These are phyloP conservation scores for Nannizzia gypsea DNA, from an alignment of 2,329 filamentous ascomycete genomes.

Conservation along the genomic window DNA sequence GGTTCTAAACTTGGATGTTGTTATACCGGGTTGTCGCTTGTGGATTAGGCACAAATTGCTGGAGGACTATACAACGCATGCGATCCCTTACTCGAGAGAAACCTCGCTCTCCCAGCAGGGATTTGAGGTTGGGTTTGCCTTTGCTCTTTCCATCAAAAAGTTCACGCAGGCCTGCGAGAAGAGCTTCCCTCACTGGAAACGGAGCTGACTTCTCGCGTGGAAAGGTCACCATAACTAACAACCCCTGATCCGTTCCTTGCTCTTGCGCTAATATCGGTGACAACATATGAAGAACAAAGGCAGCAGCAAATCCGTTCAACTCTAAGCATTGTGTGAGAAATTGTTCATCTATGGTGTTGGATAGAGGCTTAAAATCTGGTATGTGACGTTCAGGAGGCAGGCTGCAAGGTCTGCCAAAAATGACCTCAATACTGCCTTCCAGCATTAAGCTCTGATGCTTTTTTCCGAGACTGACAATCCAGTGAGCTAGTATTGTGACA, in stretches of 20 bases:
- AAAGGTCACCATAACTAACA: neutral
- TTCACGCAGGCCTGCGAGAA: neutral
- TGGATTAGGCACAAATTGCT: no score
- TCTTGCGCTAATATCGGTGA: neutral
- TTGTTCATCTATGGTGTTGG: neutral
- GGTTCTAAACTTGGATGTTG: neutral
- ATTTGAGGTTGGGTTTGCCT: neutral
- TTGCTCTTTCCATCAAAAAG: neutral
- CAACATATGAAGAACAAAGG: neutral
- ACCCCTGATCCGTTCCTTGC: neutral
- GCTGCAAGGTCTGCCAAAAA: neutral
- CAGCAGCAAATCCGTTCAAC: neutral
- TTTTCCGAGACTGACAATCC: constrained; percentile 44
- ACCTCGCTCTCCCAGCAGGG: neutral
- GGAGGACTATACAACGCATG: neutral
- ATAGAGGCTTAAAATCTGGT: neutral
- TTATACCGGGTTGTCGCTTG: neutral
- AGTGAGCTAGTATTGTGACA: constrained; percentile 40
- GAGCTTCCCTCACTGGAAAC: neutral
- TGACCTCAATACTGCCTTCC: constrained; percentile 1
- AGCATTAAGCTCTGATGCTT: constrained; percentile 26
- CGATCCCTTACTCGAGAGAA: neutral
- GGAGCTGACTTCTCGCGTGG: neutral
- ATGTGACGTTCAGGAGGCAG: neutral
- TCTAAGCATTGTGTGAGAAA: neutral